Conservation (phyloP, 768 basidiomycete genomes). For the Boletus pseudopeckii region DNA sequence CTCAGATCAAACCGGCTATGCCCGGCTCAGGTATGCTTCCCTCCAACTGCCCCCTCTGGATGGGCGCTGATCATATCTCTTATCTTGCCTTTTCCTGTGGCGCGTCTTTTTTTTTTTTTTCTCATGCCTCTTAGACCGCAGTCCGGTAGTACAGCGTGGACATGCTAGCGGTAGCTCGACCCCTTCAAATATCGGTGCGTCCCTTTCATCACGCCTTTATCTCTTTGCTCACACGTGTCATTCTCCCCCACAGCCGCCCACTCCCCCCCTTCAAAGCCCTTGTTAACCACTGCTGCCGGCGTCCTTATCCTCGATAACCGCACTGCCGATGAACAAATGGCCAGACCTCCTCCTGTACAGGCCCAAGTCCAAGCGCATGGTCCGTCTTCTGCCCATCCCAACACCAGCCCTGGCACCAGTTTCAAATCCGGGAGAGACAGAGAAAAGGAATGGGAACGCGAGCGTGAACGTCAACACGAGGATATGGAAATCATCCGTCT, state of each 20-base stretch:
- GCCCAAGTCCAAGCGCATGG: slow-evolving; percentile 15
- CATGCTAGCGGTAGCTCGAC: slow-evolving; percentile 26
- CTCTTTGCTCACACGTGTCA: slow-evolving; percentile 3
- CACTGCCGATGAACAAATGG: slow-evolving; percentile 30
- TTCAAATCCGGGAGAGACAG: slow-evolving; percentile 26
- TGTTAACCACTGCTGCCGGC: slow-evolving; percentile 25
- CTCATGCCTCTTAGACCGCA: slow-evolving; percentile 21
- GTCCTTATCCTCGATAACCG: slow-evolving; percentile 31
- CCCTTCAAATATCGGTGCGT: slow-evolving; percentile 27
- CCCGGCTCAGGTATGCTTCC: slow-evolving; percentile 27
- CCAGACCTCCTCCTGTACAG: slow-evolving; percentile 20
- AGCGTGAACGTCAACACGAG: slow-evolving; percentile 29
- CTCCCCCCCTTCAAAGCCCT: slow-evolving; percentile 24
- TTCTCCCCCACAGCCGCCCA: slow-evolving; percentile 21
- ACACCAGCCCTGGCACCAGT: slow-evolving; percentile 19
- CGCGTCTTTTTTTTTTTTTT: slow-evolving; percentile 5
- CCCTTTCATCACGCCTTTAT: not conserved
- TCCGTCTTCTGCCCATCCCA: slow-evolving; percentile 18
- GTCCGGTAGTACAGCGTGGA: slow-evolving; percentile 27
- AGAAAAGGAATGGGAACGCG: slow-evolving; percentile 29
- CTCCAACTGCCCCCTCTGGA: not conserved
- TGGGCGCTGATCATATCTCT: slow-evolving; percentile 3
- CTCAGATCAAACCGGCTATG: slow-evolving; percentile 33
- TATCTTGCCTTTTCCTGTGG: no score
- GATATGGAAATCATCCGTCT: slow-evolving; percentile 28